Conservation (phyloP, 1,139 yeast species). For the Geotrichum histeridarum region DNA sequence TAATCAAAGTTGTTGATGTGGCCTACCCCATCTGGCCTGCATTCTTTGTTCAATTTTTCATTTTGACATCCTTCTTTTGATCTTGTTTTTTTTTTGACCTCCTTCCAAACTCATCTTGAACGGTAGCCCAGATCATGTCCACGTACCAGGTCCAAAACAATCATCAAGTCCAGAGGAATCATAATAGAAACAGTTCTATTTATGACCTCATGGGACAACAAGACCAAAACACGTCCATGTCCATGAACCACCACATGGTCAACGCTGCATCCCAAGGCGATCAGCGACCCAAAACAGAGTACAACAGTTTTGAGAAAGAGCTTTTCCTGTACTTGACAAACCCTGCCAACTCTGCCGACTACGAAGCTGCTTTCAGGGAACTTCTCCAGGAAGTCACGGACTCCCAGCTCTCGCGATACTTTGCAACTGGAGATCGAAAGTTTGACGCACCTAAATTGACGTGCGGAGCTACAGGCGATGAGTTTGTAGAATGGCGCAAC, state of each 20-base stretch:
- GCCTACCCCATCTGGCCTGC: no score
- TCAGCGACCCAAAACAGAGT: slow-evolving; percentile 3
- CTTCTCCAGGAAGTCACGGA: slow-evolving; percentile 14
- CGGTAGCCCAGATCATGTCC: no score
- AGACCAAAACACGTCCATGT: slow-evolving; percentile 1
- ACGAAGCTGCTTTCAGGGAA: slow-evolving; percentile 15
- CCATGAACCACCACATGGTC: slow-evolving; percentile 6
- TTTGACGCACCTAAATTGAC: slow-evolving; percentile 13
- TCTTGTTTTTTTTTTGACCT: not conserved
- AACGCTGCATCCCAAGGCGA: not conserved
- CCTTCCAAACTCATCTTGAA: not conserved
- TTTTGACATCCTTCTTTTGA: not conserved
- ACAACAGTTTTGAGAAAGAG: slow-evolving; percentile 13
- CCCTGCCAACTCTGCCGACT: slow-evolving; percentile 15
- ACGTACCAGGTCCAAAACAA: not conserved
- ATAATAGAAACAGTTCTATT: slow-evolving; percentile 2
- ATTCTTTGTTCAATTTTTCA: no score
- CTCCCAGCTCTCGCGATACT: slow-evolving; percentile 11
- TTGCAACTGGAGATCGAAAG: slow-evolving; percentile 4
- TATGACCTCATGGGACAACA: slow-evolving; percentile 3
- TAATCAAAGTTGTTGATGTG: no score
- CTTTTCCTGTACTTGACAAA: slow-evolving; percentile 14
- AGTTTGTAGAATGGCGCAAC: slow-evolving; percentile 14
- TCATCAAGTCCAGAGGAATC: not conserved
- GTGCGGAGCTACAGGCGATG: slow-evolving; percentile 19